Evolutionary conservation across 192 early-diverging fungal species (phyloP), one percentile per base, ranked within the genome.

Genomic region (Backusella parvicylindrica): DNA sequence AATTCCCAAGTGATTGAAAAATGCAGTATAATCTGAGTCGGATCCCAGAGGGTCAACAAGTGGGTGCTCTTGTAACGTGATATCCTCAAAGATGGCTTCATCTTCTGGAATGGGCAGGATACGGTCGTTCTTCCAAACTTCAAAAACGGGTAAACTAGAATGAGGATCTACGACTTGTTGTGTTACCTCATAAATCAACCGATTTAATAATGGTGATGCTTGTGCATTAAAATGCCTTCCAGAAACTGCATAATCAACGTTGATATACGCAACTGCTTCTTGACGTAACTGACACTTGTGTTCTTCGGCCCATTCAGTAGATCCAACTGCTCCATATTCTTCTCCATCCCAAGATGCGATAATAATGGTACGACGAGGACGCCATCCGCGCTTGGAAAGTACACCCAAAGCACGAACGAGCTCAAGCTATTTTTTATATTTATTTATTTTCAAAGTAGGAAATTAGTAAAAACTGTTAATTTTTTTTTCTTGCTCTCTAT

Each of bases 291-390:
- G 84, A 73, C 82, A 77, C 16, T 84, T 70, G 49, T 88, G 80
- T 53, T 90, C 87, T 68, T 91, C 90, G 0, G 88, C 90, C 86
- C 86, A 91, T 72, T 91, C 90, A 11, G 90, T 91, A 16, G 89
- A 89, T 9, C 90, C 90, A 5, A 88, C 77, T 12, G 85, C 68
- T 8, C 90, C 85, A 75, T 90, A 89, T 76, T 91, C 90, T 64
- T 88, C 88, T 8, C 85, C 90, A 76, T 91, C 90, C 90, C 90
- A 91, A 21, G 87, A 88, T 8, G 83, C 86, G 37, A 91, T 75
- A 21, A 88, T 74, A 18, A 91, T 84, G 2, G 89, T 88, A 56
- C 90, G 84, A n/a, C 86, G 79, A 21, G 90, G 90, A 28, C 83
- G 82, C 90, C 90, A 91, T 31, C 89, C 90, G 21, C 81, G 71